These are phyloP conservation scores for Gloeostereum incarnatum DNA, from an alignment of 768 basidiomycete species.

Conservation along the genomic window DNA sequence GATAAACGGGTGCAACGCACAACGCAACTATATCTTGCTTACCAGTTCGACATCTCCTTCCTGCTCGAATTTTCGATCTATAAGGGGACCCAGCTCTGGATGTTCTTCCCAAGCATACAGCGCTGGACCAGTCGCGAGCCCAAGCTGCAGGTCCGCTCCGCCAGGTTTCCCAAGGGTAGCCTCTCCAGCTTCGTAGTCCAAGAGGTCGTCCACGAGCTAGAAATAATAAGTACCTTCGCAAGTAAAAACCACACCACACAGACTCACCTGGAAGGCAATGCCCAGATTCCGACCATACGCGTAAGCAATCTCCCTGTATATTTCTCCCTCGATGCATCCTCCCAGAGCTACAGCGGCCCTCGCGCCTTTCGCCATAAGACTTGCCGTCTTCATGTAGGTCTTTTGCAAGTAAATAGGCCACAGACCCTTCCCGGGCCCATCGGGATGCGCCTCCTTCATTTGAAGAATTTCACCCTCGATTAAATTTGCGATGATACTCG, in stretches of 20 bases:
- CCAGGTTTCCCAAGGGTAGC: conserved; percentile 83
- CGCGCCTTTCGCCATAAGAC: conserved; percentile 86
- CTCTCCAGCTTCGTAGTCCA: conserved; percentile 83
- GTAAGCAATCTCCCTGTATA: conserved; percentile 93
- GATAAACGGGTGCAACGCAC: conserved; percentile 2
- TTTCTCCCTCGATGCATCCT: conserved; percentile 73
- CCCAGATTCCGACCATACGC: conserved; percentile 91
- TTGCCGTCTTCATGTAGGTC: conserved; percentile 91
- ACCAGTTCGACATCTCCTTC: conserved; percentile 86
- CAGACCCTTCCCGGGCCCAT: conserved; percentile 25
- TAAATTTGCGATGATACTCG: conserved; percentile 79
- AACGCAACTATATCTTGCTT: conserved; percentile 16
- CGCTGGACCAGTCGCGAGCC: conserved; percentile 88
- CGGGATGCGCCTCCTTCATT: conserved; percentile 44
- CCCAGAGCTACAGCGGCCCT: conserved; percentile 85
- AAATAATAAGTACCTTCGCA: neutral
- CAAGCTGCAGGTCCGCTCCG: conserved; percentile 75
- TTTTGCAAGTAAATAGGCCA: conserved; percentile 87
- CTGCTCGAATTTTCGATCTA: conserved; percentile 71
- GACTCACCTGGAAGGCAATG: conserved; percentile 85
- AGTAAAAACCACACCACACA: neutral
- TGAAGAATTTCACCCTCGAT: conserved; percentile 95
- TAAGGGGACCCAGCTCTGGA: conserved; percentile 81
- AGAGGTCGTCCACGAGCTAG: conserved; percentile 90
- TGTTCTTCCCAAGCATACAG: conserved; percentile 93